Base-by-base conservation (phyloP, 306 rosid species). In the Castanea mollissima region DNA sequence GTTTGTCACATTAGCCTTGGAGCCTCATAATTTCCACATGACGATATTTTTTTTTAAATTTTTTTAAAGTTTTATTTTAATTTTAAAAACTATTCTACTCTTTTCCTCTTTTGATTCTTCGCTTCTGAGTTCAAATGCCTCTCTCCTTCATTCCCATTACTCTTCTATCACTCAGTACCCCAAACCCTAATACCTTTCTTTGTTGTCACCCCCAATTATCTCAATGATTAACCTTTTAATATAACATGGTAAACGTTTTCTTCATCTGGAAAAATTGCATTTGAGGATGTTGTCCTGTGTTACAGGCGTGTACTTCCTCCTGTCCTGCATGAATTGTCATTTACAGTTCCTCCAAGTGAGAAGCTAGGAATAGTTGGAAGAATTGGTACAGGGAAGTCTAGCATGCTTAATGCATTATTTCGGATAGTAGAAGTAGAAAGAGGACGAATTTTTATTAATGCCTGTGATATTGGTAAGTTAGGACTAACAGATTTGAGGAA, bases 321-420 rank as follows among this genome's bases (percentile, higher is more conserved):
- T 1, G 97, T 91, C 21, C 58, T 93, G 74, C 95, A 91, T n/a
- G 96, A 92, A 44, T 82, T 90, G 64, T 87, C 97, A 18, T 93
- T 90, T 58, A 60, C 44, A 13, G 81, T 91, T 55, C 82, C 83
- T 55, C 85, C 95, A 60, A 89, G 85, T 35, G 97, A 93, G 81
- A 93, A 93, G 87, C 74, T 93, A n/a, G 98, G 93, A 46, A 86
- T 93, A 25, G 95, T 93, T 72, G 97, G 98, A 85, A 88, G 97
- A 85, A 93, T 97, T 68, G 97, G 98, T 68, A 97, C 98, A 46
- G 97, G 98, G 54, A 93, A 93, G 79, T 93, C 98, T 69, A 91
- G 98, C 78, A 84, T 91, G 98, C 85, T 91, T 16, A 93, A 87
- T 79, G 94, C 93, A 35, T 81, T 90, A 74, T 93, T 93, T 75